Conservation (phyloP, 331 rosid genomes). For the Dryas integrifolia region DNA sequence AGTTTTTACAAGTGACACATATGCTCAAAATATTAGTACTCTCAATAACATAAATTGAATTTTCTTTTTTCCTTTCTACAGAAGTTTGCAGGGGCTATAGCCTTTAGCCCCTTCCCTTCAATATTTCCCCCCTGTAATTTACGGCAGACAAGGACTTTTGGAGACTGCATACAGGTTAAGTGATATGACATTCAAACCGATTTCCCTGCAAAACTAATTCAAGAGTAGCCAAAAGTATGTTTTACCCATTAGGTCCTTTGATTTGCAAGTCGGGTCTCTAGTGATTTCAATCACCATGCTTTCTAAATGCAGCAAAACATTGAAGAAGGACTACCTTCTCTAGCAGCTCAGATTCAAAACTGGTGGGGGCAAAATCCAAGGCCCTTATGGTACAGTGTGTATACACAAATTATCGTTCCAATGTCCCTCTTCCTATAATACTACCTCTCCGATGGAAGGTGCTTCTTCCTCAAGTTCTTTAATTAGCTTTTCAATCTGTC, state of each 20-base stretch:
- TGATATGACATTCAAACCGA: background rate
- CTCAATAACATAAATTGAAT: too few relatives aligned
- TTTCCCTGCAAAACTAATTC: too few relatives aligned
- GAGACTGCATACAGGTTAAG: background rate
- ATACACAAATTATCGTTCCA: constrained; percentile 8
- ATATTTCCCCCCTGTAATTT: background rate
- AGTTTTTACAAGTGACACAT: too few relatives aligned
- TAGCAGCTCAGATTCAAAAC: background rate
- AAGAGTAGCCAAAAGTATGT: background rate
- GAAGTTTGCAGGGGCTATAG: too few relatives aligned
- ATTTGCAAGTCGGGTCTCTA: background rate
- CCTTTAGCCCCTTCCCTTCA: too few relatives aligned
- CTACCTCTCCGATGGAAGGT: constrained; percentile 32
- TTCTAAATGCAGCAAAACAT: background rate
- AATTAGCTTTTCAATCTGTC: constrained; percentile 71
- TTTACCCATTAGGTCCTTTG: background rate
- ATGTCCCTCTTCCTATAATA: constrained; percentile 31
- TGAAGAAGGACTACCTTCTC: background rate
- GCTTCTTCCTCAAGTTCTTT: constrained; percentile 64
- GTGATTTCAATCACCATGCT: background rate
- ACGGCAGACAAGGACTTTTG: background rate
- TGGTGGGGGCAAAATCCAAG: background rate
- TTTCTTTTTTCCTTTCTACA: too few relatives aligned
- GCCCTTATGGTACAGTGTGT: background rate
- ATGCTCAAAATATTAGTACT: too few relatives aligned